phyloP scores from a whole-genome alignment of 129 eudicot species.

The Solidago caesia region DNA sequence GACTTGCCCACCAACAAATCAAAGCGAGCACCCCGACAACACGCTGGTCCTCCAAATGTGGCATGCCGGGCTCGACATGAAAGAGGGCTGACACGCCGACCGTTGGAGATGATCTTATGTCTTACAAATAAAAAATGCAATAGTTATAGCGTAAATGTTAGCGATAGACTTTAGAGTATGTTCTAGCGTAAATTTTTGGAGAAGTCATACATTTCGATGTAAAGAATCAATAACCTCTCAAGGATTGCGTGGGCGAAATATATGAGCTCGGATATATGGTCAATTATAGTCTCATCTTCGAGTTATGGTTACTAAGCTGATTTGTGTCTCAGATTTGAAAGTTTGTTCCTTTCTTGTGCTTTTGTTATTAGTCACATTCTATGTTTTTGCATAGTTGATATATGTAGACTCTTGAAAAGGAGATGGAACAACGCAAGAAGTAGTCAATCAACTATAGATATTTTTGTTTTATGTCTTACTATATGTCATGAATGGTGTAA shows the following conservation, averaged over 20 bases:
- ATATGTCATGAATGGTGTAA: not conserved
- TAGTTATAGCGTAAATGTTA: too few relatives aligned
- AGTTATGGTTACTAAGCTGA: too few relatives aligned
- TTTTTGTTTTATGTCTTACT: not conserved
- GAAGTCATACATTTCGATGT: too few relatives aligned
- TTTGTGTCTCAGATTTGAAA: not conserved
- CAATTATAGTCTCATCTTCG: not conserved
- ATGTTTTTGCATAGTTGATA: not conserved
- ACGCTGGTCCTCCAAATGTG: too few relatives aligned
- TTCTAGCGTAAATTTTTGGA: too few relatives aligned
- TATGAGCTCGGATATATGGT: not conserved
- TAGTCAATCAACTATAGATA: not conserved
- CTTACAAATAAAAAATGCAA: too few relatives aligned
- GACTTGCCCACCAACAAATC: too few relatives aligned
- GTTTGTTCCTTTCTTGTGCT: conserved; percentile 14
- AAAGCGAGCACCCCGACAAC: too few relatives aligned
- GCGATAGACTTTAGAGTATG: too few relatives aligned
- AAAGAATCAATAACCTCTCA: not conserved
- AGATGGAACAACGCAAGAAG: not conserved
- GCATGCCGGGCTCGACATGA: too few relatives aligned
- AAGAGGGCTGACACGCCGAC: too few relatives aligned
- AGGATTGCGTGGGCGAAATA: not conserved
- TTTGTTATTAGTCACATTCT: not conserved
- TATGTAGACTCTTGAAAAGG: not conserved
- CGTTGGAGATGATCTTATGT: too few relatives aligned